These are phyloP conservation scores for Talaromyces liani DNA, from an alignment of 495 filamentous ascomycete species.

Conservation along the genomic window DNA sequence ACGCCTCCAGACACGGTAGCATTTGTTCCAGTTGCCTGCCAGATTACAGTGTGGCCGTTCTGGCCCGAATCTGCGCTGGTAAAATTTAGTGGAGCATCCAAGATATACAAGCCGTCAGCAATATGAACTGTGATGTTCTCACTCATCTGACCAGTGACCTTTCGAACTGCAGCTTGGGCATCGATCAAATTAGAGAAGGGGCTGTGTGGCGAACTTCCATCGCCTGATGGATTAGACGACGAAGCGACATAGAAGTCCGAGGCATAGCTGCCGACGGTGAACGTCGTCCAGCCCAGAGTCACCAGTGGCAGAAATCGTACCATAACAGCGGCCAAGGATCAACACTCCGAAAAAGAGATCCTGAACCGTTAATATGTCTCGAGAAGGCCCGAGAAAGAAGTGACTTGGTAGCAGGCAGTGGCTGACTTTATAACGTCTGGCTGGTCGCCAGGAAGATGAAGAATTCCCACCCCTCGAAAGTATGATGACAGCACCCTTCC, in stretches of 20 bases:
- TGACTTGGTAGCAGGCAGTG: neutral
- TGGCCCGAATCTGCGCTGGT: neutral
- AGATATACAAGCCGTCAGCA: neutral
- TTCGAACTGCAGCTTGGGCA: neutral
- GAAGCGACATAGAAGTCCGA: neutral
- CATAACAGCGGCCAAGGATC: neutral
- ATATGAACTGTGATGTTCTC: neutral
- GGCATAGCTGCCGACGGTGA: neutral
- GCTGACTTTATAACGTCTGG: neutral
- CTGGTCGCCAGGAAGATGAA: neutral
- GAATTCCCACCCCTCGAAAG: neutral
- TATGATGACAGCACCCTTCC: neutral
- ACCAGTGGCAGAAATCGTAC: neutral
- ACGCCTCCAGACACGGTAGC: neutral
- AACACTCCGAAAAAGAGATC: neutral
- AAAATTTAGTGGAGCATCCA: neutral
- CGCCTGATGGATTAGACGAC: neutral
- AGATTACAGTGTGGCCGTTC: neutral
- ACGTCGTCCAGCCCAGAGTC: neutral
- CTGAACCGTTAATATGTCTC: neutral
- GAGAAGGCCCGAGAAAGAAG: neutral
- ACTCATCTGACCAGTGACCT: neutral
- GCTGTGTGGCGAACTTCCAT: neutral
- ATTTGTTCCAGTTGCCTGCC: neutral
- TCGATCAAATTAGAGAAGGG: neutral